phyloP scores from a whole-genome alignment of 2,329 filamentous ascomycete species.

The Phoma sp. region DNA sequence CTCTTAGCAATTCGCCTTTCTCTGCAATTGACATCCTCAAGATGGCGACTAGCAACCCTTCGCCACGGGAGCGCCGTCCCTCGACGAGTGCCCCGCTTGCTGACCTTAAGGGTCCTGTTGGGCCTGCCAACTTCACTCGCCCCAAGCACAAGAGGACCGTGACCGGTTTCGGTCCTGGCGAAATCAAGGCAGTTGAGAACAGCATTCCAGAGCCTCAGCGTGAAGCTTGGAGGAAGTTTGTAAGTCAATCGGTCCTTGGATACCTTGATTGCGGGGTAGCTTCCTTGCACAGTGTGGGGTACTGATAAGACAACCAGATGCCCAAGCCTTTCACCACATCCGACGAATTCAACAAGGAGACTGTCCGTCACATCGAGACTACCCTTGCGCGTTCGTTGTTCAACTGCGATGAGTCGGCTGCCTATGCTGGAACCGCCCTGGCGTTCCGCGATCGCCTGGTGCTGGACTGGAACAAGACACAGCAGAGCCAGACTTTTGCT shows the following conservation, averaged over 20 bases:
- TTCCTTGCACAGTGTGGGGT: conserved; percentile 9
- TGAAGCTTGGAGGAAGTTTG: conserved; percentile 73
- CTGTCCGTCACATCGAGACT: conserved; percentile 94
- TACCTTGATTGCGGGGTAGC: conserved; percentile 27
- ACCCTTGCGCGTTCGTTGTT: conserved; percentile 94
- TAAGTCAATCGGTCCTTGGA: conserved; percentile 47
- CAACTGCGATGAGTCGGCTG: conserved; percentile 95
- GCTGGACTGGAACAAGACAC: conserved; percentile 96
- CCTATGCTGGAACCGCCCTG: conserved; percentile 88
- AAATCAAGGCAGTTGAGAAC: conserved; percentile 95
- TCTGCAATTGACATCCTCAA: conserved; percentile 39
- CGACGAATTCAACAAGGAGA: conserved; percentile 83
- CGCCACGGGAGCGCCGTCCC: conserved; percentile 77
- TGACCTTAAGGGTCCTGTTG: conserved; percentile 84
- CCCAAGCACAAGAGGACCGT: conserved; percentile 98
- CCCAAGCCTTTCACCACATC: conserved; percentile 75
- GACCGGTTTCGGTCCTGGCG: conserved; percentile 86
- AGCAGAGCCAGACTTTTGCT: conserved; percentile 90
- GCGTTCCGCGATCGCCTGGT: conserved; percentile 93
- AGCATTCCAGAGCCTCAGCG: conserved; percentile 88
- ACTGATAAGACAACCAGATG: conserved; percentile 54
- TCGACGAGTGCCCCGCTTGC: conserved; percentile 84
- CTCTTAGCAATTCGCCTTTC: conserved; percentile 33
- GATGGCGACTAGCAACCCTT: conserved; percentile 40
- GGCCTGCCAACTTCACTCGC: conserved; percentile 79